These are phyloP conservation scores for Lepidium africanum DNA, from an alignment of 345 rosid genomes.

Conservation along the genomic window DNA sequence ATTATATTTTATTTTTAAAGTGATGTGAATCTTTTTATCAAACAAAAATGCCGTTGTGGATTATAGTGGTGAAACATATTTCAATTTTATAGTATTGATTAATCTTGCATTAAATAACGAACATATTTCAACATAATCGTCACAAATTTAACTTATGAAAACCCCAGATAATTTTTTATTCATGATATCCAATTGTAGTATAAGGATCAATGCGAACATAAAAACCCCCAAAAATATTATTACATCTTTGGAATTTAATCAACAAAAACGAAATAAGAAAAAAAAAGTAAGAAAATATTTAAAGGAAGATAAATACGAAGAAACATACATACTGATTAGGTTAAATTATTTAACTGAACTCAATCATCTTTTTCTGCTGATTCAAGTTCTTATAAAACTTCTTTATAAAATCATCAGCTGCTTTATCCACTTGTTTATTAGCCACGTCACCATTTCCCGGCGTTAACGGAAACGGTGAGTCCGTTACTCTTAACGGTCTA, in stretches of 20 bases:
- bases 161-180: background rate
- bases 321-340: constrained; percentile 10
- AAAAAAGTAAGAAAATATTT: background rate
- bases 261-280: background rate
- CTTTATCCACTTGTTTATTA: constrained; percentile 49
- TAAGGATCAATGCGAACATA: background rate
- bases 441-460: constrained; percentile 45
- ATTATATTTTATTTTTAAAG: too few species aligned
- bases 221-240: constrained; percentile 19
- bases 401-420: constrained; percentile 80
- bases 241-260: constrained; percentile 17
- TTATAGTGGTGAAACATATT: background rate
- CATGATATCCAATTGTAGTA: constrained; percentile 8
- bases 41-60: background rate
- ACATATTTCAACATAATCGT: background rate
- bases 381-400: constrained; percentile 64
- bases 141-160: background rate
- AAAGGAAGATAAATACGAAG: background rate
- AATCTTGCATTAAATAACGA: background rate
- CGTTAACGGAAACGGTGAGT: constrained; percentile 81
- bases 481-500: constrained; percentile 80
- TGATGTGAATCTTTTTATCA: too few species aligned
- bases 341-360: constrained; percentile 14
- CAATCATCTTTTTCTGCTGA: constrained; percentile 38
- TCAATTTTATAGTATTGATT: background rate